Conservation (phyloP, 148 eudicot species). For the Euryodendron excelsum region DNA sequence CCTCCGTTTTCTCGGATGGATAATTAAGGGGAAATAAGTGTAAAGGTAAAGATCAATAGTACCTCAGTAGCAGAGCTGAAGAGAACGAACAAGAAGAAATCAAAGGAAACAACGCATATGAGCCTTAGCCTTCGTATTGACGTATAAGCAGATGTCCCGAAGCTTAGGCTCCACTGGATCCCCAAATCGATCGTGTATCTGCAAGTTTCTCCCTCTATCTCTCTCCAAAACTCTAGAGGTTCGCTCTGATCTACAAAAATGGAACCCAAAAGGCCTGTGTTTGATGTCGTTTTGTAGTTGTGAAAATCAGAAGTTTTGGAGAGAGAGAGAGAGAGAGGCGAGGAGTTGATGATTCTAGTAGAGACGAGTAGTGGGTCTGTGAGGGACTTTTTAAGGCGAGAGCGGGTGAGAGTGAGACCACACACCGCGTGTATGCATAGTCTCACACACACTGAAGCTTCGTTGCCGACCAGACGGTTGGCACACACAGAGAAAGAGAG, state of each 20-base stretch:
- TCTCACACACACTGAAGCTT: not conserved
- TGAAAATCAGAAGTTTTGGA: not conserved
- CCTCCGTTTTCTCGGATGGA: constrained; percentile 8
- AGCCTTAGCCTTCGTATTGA: not conserved
- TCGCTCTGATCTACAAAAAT: not conserved
- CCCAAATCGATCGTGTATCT: not conserved
- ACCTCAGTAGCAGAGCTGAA: not conserved
- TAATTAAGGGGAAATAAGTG: no score
- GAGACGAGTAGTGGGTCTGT: not conserved
- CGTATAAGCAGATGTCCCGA: not conserved
- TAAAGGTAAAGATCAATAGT: not conserved
- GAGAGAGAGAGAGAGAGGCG: not conserved
- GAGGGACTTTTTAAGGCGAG: not conserved
- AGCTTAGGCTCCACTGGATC: not conserved
- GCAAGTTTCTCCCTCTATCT: not conserved
- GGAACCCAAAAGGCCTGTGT: not conserved
- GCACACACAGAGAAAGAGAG: not conserved
- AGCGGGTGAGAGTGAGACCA: constrained; percentile 3
- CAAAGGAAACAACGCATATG: not conserved
- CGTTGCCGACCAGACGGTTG: constrained; percentile 23
- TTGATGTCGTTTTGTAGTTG: no score
- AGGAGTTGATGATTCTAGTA: no score
- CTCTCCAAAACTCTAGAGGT: not conserved
- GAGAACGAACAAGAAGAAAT: no score
- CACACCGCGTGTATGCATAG: not conserved